Evolutionary conservation across 352 stramenopile species (phyloP).

Genomic region (Globisporangium cystogenes): DNA sequence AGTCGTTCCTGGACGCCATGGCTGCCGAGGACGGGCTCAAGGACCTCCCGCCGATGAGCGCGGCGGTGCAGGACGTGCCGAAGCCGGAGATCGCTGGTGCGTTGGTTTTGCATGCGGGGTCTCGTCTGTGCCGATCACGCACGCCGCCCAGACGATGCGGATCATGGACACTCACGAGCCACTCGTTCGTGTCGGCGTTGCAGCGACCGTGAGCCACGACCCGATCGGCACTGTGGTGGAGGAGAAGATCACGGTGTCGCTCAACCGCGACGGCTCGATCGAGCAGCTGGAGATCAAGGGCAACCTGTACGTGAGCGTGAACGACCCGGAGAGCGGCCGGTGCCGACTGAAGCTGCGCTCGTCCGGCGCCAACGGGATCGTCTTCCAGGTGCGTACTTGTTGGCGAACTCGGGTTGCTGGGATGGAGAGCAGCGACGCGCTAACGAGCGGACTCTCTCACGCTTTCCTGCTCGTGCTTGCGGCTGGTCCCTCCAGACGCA

Average conservation of each 20-base stretch:
- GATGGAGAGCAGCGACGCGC: no score
- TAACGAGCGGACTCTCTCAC: no score
- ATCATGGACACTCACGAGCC: not conserved
- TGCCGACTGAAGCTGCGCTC: slow-evolving; percentile 74
- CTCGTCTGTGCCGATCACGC: no score
- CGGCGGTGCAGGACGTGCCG: slow-evolving; percentile 46
- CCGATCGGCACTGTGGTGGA: slow-evolving; percentile 80
- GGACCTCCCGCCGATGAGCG: slow-evolving; percentile 81
- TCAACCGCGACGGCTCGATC: slow-evolving; percentile 75
- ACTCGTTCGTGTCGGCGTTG: not conserved
- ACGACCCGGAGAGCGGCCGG: slow-evolving; percentile 59
- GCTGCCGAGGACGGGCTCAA: slow-evolving; percentile 81
- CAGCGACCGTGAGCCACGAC: slow-evolving; percentile 65
- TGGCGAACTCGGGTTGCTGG: no score
- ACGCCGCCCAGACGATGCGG: no score
- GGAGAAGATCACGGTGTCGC: slow-evolving; percentile 82
- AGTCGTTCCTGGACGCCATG: slow-evolving; percentile 86
- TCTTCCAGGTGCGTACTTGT: slow-evolving; percentile 44
- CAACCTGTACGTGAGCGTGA: slow-evolving; percentile 80
- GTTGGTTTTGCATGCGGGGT: no score
- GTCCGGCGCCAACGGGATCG: slow-evolving; percentile 60
- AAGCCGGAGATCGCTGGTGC: slow-evolving; percentile 44
- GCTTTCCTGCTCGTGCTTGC: not conserved
- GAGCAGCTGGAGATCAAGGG: slow-evolving; percentile 87
- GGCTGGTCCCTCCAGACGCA: slow-evolving; percentile 36